These are phyloP conservation scores for Scutellaria galericulata DNA, from an alignment of 257 asterid species.

Conservation along the genomic window DNA sequence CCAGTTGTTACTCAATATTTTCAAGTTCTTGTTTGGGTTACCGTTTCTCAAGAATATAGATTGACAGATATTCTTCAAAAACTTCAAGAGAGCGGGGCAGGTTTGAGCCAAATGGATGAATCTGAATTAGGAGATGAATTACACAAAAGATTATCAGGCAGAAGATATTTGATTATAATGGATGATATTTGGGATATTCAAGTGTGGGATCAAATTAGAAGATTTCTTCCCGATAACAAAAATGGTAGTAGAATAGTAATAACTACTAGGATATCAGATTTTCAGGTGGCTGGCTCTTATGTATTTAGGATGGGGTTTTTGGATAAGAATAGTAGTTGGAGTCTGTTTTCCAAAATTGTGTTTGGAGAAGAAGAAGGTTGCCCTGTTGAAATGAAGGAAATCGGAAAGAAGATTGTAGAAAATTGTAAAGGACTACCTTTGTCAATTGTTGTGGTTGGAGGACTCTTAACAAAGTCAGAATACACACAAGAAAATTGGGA, in stretches of 20 bases:
- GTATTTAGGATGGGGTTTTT: conserved; percentile 18
- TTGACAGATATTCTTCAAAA: not conserved
- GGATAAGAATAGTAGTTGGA: conserved; percentile 36
- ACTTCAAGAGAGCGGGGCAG: not conserved
- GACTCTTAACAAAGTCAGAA: conserved; percentile 29
- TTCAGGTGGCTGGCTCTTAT: not conserved
- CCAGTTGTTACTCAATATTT: not conserved
- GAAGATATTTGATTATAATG: conserved; percentile 32
- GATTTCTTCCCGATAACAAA: conserved; percentile 2
- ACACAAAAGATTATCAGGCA: not conserved
- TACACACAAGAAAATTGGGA: conserved; percentile 14
- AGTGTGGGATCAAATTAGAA: conserved; percentile 7
- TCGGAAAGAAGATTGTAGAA: conserved; percentile 27
- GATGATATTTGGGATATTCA: conserved; percentile 30
- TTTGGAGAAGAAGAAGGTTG: conserved; percentile 18
- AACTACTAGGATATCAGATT: conserved; percentile 29
- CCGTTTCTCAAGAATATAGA: conserved; percentile 26
- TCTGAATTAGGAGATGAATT: conserved; percentile 13
- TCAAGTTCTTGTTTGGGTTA: conserved; percentile 26
- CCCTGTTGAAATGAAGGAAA: conserved; percentile 27
- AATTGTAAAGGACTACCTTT: conserved; percentile 40
- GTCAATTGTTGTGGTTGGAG: conserved; percentile 36
- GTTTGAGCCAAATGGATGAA: not conserved
- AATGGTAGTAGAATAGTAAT: conserved; percentile 28
- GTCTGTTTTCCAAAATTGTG: conserved; percentile 7